A percentile compares a stretch with the other conserved stretches of the same genome.
phyloP scores from a whole-genome alignment of 2,329 filamentous ascomycete species.

The Parafenestella ontariensis region DNA sequence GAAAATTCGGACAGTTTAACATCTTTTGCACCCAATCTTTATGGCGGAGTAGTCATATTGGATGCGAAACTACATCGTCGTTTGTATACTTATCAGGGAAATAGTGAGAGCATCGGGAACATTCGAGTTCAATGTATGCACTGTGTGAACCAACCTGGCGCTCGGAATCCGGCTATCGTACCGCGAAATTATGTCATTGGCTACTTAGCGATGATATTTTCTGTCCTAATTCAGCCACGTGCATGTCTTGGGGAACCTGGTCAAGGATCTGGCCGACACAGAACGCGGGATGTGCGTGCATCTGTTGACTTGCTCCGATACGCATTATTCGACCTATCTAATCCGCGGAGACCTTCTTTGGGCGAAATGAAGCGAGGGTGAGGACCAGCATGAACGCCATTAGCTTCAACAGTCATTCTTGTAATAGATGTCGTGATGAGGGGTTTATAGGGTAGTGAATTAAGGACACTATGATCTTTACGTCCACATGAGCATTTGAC shows the following conservation, averaged over 20 bases:
- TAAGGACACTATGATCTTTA: background rate
- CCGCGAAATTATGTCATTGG: constrained; percentile 13
- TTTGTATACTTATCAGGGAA: constrained; percentile 5
- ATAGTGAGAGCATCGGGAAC: constrained; percentile 4
- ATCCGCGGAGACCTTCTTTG: constrained; percentile 15
- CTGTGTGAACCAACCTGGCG: background rate
- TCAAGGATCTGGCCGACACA: constrained; percentile 12
- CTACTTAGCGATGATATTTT: constrained; percentile 5
- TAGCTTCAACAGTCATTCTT: background rate
- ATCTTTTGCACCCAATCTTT: too few species aligned
- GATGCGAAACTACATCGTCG: constrained; percentile 8
- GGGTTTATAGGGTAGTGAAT: background rate
- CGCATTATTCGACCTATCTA: background rate
- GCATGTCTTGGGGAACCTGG: constrained; percentile 18
- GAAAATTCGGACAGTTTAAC: constrained; percentile 6
- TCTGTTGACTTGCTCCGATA: constrained; percentile 8
- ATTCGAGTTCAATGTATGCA: background rate
- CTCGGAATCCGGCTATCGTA: constrained; percentile 1
- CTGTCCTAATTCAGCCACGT: constrained; percentile 4
- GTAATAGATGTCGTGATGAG: background rate
- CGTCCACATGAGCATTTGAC: background rate
- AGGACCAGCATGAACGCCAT: background rate
- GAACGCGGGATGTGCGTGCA: constrained; percentile 19
- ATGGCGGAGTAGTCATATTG: too few species aligned
- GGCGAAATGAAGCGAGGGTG: background rate